phyloP scores from a whole-genome alignment of 768 basidiomycete species.

The Boletellus ananas region DNA sequence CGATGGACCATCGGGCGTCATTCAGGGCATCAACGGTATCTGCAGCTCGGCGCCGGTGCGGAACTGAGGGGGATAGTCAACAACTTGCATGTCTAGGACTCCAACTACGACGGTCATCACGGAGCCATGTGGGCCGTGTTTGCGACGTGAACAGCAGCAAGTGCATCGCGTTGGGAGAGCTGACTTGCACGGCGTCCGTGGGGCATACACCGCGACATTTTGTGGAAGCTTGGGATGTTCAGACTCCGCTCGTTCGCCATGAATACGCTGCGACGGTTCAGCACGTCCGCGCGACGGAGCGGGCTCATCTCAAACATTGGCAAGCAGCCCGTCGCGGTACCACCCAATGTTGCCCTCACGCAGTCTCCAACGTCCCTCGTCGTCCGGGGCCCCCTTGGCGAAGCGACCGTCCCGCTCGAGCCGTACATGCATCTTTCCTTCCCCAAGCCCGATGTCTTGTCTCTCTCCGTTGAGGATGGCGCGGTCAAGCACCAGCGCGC shows the following conservation, averaged over 20 bases:
- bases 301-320: conserved; percentile 56
- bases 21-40: too few species aligned
- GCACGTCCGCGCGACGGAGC: conserved; percentile 46
- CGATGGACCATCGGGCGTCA: too few species aligned
- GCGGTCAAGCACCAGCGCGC: conserved; percentile 73
- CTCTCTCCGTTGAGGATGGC: conserved; percentile 52
- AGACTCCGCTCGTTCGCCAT: conserved; percentile 13
- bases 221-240: too few species aligned
- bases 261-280: conserved; percentile 39
- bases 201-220: too few species aligned
- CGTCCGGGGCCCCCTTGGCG: conserved; percentile 59
- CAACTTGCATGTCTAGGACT: too few species aligned
- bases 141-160: too few species aligned
- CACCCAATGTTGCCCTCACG: conserved; percentile 41
- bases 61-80: too few species aligned
- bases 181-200: too few species aligned
- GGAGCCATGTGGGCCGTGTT: too few species aligned
- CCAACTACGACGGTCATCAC: not conserved
- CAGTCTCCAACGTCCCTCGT: conserved; percentile 37
- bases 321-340: conserved; percentile 56
- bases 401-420: conserved; percentile 44
- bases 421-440: conserved; percentile 42
- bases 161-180: too few species aligned
- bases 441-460: conserved; percentile 31
- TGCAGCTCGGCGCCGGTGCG: too few species aligned